Evolutionary conservation across 2,329 filamentous ascomycete species (phyloP).

Genomic region (Pezicula carpinea): DNA sequence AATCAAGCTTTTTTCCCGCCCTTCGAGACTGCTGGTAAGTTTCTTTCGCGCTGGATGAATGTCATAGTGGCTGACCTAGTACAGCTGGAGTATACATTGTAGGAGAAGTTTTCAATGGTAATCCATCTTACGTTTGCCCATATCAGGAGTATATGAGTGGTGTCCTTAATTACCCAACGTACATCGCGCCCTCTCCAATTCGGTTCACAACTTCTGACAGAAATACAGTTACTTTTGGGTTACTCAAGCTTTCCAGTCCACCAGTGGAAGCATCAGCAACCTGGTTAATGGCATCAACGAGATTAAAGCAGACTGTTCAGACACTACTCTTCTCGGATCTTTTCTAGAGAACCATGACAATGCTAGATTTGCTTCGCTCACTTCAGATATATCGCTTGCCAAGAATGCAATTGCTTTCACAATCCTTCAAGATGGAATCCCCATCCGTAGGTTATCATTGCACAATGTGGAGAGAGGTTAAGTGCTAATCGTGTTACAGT

Average conservation of each 20-base stretch:
- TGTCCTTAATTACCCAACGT: conserved; percentile 55
- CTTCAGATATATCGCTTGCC: conserved; percentile 25
- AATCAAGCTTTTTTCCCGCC: conserved; percentile 48
- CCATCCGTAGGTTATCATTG: conserved; percentile 34
- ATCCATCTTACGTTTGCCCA: conserved; percentile 46
- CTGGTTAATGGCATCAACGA: conserved; percentile 24
- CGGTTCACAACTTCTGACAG: neutral
- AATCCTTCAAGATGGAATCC: conserved; percentile 46
- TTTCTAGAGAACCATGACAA: conserved; percentile 35
- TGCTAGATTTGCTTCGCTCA: conserved; percentile 19
- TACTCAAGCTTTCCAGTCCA: conserved; percentile 23
- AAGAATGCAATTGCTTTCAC: conserved; percentile 46
- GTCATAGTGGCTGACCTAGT: neutral
- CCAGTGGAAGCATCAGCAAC: conserved; percentile 23
- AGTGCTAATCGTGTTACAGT: conserved; percentile 18
- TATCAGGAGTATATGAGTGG: conserved; percentile 53
- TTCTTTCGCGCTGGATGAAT: conserved; percentile 24
- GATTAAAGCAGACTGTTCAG: conserved; percentile 24
- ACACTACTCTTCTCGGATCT: conserved; percentile 34
- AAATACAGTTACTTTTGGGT: conserved; percentile 21
- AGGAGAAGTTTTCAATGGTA: conserved; percentile 55
- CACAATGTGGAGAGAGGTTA: no score
- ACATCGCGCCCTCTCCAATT: conserved; percentile 14
- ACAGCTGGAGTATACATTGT: conserved; percentile 54
- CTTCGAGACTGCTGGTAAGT: conserved; percentile 39